These are phyloP conservation scores for Lithohypha guttulata DNA, from an alignment of 2,329 filamentous ascomycete species.

Conservation along the genomic window DNA sequence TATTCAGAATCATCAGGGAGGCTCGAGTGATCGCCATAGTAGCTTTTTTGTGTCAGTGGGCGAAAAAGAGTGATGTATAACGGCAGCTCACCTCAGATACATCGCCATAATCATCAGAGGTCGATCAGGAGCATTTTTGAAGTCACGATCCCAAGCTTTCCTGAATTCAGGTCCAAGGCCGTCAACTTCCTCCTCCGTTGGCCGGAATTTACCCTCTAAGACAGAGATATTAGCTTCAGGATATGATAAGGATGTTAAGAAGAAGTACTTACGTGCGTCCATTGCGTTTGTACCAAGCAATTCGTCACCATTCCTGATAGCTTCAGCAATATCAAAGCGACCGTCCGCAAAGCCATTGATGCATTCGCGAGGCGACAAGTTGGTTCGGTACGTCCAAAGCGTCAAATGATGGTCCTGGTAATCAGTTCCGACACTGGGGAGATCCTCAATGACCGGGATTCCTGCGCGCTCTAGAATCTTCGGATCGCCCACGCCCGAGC, in stretches of 20 bases:
- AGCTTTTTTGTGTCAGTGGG: too few relatives aligned
- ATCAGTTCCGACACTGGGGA: conserved; percentile 39
- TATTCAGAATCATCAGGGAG: conserved; percentile 38
- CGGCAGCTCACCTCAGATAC: conserved; percentile 11
- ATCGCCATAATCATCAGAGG: conserved; percentile 23
- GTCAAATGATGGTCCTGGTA: conserved; percentile 35
- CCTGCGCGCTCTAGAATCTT: conserved; percentile 28
- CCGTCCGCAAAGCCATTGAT: conserved; percentile 45
- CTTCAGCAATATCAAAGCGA: conserved; percentile 31
- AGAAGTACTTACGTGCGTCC: too few relatives aligned
- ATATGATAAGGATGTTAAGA: background rate
- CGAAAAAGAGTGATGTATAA: too few relatives aligned
- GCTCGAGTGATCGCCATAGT: conserved; percentile 25
- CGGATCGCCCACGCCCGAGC: conserved; percentile 39
- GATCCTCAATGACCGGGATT: conserved; percentile 34
- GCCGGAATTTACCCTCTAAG: conserved; percentile 44
- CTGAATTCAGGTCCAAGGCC: conserved; percentile 44
- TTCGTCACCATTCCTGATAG: conserved; percentile 16
- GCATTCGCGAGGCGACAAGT: conserved; percentile 37
- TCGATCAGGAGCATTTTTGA: conserved; percentile 35
- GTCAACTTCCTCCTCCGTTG: conserved; percentile 42
- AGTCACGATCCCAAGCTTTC: conserved; percentile 46
- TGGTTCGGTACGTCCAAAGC: conserved; percentile 43
- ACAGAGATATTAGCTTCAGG: background rate
- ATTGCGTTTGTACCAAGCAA: conserved; percentile 48